phyloP scores from a whole-genome alignment of 768 basidiomycete species.

The Suillus paluster region DNA sequence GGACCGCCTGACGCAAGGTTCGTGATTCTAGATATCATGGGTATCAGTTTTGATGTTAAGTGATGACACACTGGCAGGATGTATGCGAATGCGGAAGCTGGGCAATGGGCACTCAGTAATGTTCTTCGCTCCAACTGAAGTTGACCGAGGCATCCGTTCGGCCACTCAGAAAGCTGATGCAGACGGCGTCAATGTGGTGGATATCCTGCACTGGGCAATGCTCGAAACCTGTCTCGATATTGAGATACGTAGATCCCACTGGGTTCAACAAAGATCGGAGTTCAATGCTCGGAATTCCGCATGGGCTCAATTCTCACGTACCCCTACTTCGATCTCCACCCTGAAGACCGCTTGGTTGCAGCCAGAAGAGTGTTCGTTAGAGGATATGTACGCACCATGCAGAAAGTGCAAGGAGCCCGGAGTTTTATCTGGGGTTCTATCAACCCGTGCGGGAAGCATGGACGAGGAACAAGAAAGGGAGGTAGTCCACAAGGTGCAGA shows the following conservation, averaged over 20 bases:
- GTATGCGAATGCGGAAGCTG: too few species aligned
- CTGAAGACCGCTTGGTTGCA: constrained; percentile 41
- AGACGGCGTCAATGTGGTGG: constrained; percentile 17
- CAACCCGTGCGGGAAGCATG: constrained; percentile 25
- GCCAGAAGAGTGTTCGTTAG: constrained; percentile 43
- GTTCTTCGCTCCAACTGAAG: constrained; percentile 49
- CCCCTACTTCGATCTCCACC: not conserved
- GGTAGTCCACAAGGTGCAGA: constrained; percentile 48
- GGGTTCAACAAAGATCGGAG: too few species aligned
- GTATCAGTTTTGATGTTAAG: too few species aligned
- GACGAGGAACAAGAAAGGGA: constrained; percentile 59
- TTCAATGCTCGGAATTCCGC: too few species aligned
- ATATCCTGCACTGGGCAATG: too few species aligned
- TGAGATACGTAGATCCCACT: too few species aligned
- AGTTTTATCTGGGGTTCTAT: too few species aligned
- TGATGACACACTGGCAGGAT: too few species aligned
- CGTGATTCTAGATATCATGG: too few species aligned
- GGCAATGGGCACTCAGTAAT: too few species aligned
- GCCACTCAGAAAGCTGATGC: constrained; percentile 17
- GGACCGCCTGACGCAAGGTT: too few species aligned
- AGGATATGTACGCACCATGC: constrained; percentile 36
- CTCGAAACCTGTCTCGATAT: too few species aligned
- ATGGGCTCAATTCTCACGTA: constrained; percentile 20
- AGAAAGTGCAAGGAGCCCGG: constrained; percentile 21
- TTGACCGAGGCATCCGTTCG: constrained; percentile 41